Evolutionary conservation across 805 yeast species (phyloP).

Genomic region (Candida sphagnicola): DNA sequence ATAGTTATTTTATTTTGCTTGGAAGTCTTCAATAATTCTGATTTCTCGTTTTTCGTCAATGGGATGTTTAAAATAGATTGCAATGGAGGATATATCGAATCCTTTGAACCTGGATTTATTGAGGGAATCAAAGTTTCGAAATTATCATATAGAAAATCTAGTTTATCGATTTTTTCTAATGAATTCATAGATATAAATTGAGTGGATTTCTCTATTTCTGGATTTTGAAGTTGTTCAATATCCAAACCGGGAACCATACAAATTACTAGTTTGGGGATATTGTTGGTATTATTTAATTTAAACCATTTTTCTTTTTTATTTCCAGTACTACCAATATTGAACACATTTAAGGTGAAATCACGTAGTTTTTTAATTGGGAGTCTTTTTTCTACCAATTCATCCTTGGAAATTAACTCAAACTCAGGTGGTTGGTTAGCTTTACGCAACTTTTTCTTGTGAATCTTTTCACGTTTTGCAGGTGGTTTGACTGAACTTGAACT

Average conservation of each 20-base stretch:
- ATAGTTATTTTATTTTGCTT: conserved; percentile 37
- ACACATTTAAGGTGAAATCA: conserved; percentile 14
- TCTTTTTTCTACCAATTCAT: conserved; percentile 7
- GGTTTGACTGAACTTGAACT: not conserved
- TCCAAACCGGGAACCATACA: conserved; percentile 65
- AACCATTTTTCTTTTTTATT: conserved; percentile 37
- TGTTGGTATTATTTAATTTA: conserved; percentile 42
- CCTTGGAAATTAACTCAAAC: conserved; percentile 10
- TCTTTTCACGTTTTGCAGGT: conserved; percentile 14
- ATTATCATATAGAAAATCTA: conserved; percentile 30
- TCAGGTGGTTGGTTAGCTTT: conserved; percentile 24
- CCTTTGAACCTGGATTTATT: conserved; percentile 63
- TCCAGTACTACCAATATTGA: conserved; percentile 7
- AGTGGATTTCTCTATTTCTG: conserved; percentile 2
- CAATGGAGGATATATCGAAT: conserved; percentile 49
- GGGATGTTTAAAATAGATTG: conserved; percentile 56
- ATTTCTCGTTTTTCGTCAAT: conserved; percentile 53
- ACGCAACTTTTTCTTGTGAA: conserved; percentile 28
- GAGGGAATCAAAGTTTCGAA: conserved; percentile 49
- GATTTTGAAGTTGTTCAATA: conserved; percentile 22
- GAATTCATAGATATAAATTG: conserved; percentile 5
- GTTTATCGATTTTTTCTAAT: conserved; percentile 12
- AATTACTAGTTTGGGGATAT: conserved; percentile 52
- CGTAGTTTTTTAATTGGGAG: conserved; percentile 16
- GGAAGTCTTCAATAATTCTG: conserved; percentile 29